Evolutionary conservation across 1,139 yeast species (phyloP), one percentile per base, ranked within the genome.

Genomic region (Suhomyces atakaporum): DNA sequence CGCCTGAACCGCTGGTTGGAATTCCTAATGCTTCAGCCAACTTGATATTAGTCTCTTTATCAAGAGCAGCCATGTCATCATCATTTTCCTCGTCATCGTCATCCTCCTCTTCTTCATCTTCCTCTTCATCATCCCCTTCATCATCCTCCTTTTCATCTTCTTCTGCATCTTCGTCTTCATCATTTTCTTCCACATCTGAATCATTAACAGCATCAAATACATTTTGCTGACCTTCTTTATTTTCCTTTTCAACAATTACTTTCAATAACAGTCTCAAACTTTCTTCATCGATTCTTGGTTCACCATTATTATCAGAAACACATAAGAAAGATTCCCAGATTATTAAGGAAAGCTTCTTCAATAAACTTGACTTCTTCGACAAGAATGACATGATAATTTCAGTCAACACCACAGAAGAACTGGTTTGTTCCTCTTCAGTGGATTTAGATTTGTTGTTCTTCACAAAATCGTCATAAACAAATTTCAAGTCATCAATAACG

Each of bases 21-120:
- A 86, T 72, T 5, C 89, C 87, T 32, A 88, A 68, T 0, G 95
- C 96, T 45, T 79, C 73, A 0, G 95, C 95, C 15, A 89, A 66
- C 26, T 89, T 90, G 27, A 74, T 63, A 31, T 81, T 81, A 3
- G 95, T 80, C 40, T 77, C 78, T 46, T 71, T 71, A 43, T 86
- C 94, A n/a, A 83, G 75, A 36, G 76, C 79, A 2, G 73, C 73
- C 12, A 72, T 56, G 9, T 60, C 60, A 18, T 55, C 57, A 16
- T 24, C 36, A 5, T 30, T 37, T 7, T 52, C 58, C 8, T 53
- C 60, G 6, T 53, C 53, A 3, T 43, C 51, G 3, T 51, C 58
- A 1, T 57, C 66, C 0, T 54, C 60, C 1, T 54, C 62, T 1
- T 57, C 67, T 0, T 59, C 72, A 5, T 61, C 70, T 45, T 23